Evolutionary conservation across 2,329 filamentous ascomycete genomes (phyloP).

Genomic region (Paraphaeosphaeria minitans): DNA sequence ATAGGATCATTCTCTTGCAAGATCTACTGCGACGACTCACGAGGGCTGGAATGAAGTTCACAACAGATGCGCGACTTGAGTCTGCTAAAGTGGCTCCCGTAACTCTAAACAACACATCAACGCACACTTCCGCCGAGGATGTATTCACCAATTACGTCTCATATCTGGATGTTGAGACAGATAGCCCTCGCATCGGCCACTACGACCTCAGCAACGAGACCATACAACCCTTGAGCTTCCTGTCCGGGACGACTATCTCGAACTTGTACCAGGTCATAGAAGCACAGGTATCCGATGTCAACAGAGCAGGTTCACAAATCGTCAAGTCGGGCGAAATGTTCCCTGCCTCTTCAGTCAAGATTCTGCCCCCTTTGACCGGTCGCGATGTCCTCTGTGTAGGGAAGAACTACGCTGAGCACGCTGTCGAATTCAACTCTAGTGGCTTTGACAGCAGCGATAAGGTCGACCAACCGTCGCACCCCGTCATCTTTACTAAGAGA

Average conservation of each 20-base stretch:
- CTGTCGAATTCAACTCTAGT: conserved; percentile 61
- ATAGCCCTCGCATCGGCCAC: conserved; percentile 48
- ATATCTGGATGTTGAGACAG: conserved; percentile 31
- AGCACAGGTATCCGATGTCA: conserved; percentile 49
- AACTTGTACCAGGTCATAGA: conserved; percentile 60
- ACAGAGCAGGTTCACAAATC: conserved; percentile 41
- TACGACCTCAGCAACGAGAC: conserved; percentile 43
- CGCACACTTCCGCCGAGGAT: neutral
- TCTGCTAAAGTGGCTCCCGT: neutral
- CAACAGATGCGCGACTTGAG: neutral
- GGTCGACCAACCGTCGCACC: conserved; percentile 57
- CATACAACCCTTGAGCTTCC: conserved; percentile 54
- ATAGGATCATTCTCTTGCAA: neutral
- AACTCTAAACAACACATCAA: neutral
- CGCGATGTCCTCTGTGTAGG: conserved; percentile 61
- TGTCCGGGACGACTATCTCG: conserved; percentile 53
- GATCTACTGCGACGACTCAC: neutral
- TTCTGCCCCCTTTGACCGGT: conserved; percentile 55
- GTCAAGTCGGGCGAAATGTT: conserved; percentile 41
- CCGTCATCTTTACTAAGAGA: conserved; percentile 63
- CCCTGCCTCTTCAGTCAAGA: conserved; percentile 44
- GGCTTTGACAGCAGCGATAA: conserved; percentile 63
- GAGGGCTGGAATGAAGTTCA: neutral
- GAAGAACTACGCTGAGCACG: conserved; percentile 64
- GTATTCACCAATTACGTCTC: conserved; percentile 48